Evolutionary conservation across 352 stramenopile species (phyloP), one percentile per base, ranked within the genome.

Genomic region (Phytophthora hibernalis): DNA sequence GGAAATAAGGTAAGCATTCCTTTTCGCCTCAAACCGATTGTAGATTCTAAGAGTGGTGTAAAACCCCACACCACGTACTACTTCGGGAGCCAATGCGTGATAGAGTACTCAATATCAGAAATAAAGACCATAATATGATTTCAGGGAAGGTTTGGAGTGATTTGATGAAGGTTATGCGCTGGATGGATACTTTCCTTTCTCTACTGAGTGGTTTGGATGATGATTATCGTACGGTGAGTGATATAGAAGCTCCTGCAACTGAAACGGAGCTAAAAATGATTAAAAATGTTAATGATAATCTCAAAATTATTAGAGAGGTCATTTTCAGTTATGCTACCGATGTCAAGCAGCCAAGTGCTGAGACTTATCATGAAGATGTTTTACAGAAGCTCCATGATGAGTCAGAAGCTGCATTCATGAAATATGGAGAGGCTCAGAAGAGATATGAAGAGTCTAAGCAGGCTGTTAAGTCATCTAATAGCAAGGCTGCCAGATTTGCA

Each of bases 1-100:
- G 55, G 50, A 42, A 63, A 63, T 9, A 54, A 55, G 33, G 18
- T 63, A 5, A 30, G 40, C 1, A 63, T 62, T 6, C 54, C 54
- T 30, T 54, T 54, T 30, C 40, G 43, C 24, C 51, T 58, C 6
- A 12, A 58, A 6, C 51, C 33, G 5, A 35, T 58, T 58, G 51
- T 58, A 6, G 51, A 54, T 42, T n/a, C n/a, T n/a, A n/a, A n/a
- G n/a, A n/a, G n/a, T n/a, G n/a, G n/a, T n/a, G n/a, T n/a, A n/a
- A n/a, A 54, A 62, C 13, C 43, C 1, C 54, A 62, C 21, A 30
- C 11, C 15, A 48, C 42, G 3, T 62, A 62, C 54, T 54, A 62
- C 45, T 63, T 55, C 7, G 20, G 55, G 43, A 49, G 15, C 44
- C 55, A 50, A 54, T 57, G 31, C 15, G 21, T 50, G 24, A 21